Evolutionary conservation across 345 rosid genomes (phyloP), one percentile per base, ranked within the genome.

Genomic region (Eucalyptus globulus): DNA sequence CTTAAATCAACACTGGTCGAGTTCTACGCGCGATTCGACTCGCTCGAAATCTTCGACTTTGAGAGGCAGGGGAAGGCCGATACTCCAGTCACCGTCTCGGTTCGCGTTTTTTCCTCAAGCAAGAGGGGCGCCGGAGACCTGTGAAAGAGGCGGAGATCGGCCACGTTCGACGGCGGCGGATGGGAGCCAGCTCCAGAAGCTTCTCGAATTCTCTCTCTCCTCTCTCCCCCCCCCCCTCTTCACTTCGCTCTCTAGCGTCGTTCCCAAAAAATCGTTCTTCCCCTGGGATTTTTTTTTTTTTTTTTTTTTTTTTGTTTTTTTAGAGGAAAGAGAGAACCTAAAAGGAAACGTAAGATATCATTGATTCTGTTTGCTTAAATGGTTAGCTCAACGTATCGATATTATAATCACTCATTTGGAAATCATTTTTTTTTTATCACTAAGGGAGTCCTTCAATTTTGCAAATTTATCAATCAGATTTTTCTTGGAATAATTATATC

Each of bases 391-490:
- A 24, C 29, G 13, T 2, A 56, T 56, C 14, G 29, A 56, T 56
- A 56, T 24, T 56, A 24, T 56, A 56, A 56, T 24, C 62, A 24
- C 62, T 56, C 29, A 24, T 56, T 56, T 5, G 62, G 2, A 26
- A 56, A 56, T 10, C 29, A 56, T 4, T 10, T 24, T 24, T 51
- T 51, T 10, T 56, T 54, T 22, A 4, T 9, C 27, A 22, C 12
- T 0, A 3, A n/a, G 80, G 44, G 0, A 14, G 19, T 69, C 3
- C 22, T 31, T 31, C 22, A 31, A 67, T 37, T 67, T 67, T 0
- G 10, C 43, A 31, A 67, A 31, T 31, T 16, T 4, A 15, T 16
- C 0, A 67, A 31, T 67, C 12, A 31, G 12, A 9, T 31, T 17
- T 10, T 56, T 56, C 0, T 24, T 24, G 11, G 2, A 2, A 56